These are phyloP conservation scores for Metarhizium guizhouense DNA, from an alignment of 2,329 filamentous ascomycete genomes.

Conservation along the genomic window DNA sequence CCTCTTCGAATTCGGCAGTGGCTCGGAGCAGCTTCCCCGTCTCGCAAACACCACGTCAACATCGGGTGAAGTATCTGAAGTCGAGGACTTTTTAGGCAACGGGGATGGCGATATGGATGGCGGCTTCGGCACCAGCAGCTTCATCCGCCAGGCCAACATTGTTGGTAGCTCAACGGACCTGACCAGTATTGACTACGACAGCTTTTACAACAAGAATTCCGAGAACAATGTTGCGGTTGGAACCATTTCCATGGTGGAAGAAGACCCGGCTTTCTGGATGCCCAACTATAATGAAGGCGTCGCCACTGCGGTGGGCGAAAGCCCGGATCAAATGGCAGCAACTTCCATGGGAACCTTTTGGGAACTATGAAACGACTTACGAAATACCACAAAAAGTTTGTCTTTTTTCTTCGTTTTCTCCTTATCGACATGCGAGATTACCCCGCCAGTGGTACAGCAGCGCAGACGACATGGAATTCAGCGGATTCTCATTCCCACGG, in stretches of 20 bases:
- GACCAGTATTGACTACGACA: constrained; percentile 44
- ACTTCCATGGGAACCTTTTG: constrained; percentile 23
- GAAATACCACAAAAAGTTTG: neutral
- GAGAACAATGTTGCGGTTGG: constrained; percentile 27
- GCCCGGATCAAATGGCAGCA: constrained; percentile 23
- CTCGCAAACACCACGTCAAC: constrained; percentile 51
- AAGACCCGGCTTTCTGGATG: constrained; percentile 42
- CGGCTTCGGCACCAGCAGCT: constrained; percentile 36
- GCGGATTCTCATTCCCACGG: neutral
- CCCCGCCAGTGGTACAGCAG: neutral
- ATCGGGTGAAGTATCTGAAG: constrained; percentile 59
- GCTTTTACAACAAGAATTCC: constrained; percentile 42
- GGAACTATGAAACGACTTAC: constrained; percentile 22
- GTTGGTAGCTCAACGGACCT: constrained; percentile 34
- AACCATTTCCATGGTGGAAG: constrained; percentile 41
- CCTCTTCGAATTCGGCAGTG: constrained; percentile 40
- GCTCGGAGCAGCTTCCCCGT: constrained; percentile 44
- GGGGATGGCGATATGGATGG: constrained; percentile 39
- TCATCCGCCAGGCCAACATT: constrained; percentile 37
- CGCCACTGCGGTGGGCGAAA: constrained; percentile 25
- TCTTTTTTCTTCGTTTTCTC: constrained; percentile 9
- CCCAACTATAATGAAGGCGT: constrained; percentile 34
- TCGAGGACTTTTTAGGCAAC: constrained; percentile 47
- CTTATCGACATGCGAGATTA: neutral
- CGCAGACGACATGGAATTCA: neutral